Evolutionary conservation across 352 stramenopile species (phyloP), one percentile per base, ranked within the genome.

Genomic region (Pythium myriotylum): DNA sequence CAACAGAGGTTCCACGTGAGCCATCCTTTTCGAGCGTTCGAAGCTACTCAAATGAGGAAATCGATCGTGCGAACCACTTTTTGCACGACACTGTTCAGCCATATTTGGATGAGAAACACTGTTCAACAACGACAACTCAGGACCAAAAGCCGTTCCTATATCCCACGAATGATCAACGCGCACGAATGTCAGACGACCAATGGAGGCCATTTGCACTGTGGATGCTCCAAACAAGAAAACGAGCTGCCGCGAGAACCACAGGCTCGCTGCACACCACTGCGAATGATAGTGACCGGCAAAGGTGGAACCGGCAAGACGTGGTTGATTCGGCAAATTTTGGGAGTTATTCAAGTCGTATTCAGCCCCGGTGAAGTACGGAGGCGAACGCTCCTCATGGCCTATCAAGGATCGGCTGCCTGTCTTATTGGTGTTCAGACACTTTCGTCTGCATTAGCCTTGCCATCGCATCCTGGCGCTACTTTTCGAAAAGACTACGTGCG

Each of bases 271-370:
- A 20, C 5, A 14, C 17, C 5, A 4, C 8, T 43, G n/a, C 37
- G 5, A 5, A 16, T 20, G 37, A 16, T 43, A 6, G 37, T 43
- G 5, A 6, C 37, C 17, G 37, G 13, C 37, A 14, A 43, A 43
- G 37, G 37, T n/a, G 37, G 37, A 17, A 43, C 37, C 13, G 37
- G 37, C 29, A 35, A 43, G n/a, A 43, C 7, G 27, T 61, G 54
- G 54, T 13, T 61, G 29, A 61, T 61, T 14, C 27, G n/a, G 4
- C 54, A 61, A 12, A 24, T 61, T 20, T 19, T 61, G 3, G 8
- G 49, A 23, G 54, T 53, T 17, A 2, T 61, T 0, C n/a, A 40
- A 4, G 20, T 53, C 16, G 42, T 61, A 12, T 45, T 46, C 46
- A 19, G 26, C 1, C 13, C 5, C 8, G 12, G 29, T 0, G 39